These are phyloP conservation scores for Aristolochia contorta DNA, from an alignment of 164 flowering plant species.

Conservation along the genomic window DNA sequence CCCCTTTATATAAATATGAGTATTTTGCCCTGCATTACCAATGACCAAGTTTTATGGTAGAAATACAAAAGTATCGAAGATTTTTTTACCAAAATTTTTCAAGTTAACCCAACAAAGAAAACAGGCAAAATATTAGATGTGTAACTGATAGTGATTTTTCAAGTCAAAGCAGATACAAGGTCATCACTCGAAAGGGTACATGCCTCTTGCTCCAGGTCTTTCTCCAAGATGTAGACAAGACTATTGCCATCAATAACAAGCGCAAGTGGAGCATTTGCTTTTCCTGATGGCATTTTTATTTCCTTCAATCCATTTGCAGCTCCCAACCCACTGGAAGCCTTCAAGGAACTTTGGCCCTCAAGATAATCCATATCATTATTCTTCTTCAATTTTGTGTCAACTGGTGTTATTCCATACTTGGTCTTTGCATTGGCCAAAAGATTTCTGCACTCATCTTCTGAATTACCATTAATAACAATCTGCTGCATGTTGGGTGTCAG, in stretches of 20 bases:
- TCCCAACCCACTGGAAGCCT: slow-evolving; percentile 10
- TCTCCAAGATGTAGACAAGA: slow-evolving; percentile 82
- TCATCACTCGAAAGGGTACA: slow-evolving; percentile 8
- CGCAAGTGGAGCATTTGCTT: slow-evolving; percentile 37
- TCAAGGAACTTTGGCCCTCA: slow-evolving; percentile 28
- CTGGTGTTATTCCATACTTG: slow-evolving; percentile 44
- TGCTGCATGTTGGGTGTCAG: slow-evolving; percentile 69
- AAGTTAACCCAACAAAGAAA: too few species aligned
- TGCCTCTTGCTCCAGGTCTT: slow-evolving; percentile 76
- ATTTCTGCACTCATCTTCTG: slow-evolving; percentile 66
- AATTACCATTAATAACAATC: slow-evolving; percentile 68
- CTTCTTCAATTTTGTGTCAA: slow-evolving; percentile 20
- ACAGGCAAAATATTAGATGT: too few species aligned
- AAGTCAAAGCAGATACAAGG: too few species aligned
- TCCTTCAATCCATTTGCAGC: slow-evolving; percentile 5
- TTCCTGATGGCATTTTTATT: slow-evolving; percentile 15
- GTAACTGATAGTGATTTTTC: too few species aligned
- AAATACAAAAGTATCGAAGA: too few species aligned
- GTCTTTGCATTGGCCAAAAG: slow-evolving; percentile 58
- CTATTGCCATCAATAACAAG: slow-evolving; percentile 91
- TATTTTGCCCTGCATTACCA: too few species aligned
- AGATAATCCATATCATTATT: slow-evolving; percentile 26
- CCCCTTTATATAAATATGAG: too few species aligned
- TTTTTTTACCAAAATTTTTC: too few species aligned
- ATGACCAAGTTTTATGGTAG: too few species aligned